Base-by-base conservation (phyloP, 2,329 filamentous ascomycete genomes). In the Cladosporium sp. region DNA sequence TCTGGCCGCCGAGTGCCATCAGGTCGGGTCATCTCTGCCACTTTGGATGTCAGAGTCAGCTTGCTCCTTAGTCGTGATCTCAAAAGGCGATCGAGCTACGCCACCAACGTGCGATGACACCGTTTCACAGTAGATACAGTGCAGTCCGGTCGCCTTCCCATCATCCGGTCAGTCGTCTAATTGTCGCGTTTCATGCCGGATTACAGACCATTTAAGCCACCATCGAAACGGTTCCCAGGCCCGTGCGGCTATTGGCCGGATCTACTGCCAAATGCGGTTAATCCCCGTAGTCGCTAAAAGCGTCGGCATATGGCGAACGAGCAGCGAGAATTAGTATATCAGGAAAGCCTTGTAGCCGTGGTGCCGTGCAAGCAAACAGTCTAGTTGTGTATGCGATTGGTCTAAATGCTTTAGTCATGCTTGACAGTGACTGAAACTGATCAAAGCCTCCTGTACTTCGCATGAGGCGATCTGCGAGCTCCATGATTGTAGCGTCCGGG, bases 391-490 rank as follows among this genome's bases (percentile, higher is more conserved):
- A 18, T 44, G 41, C 41, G 41, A 3, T 10, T 44, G 18, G 41
- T n/a, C 41, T 21, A n/a, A 44, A n/a, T n/a, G n/a, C 8, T 47
- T 47, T 47, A 47, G 41, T 12, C 8, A n/a, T 47, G 41, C 41
- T 47, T 24, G 41, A 47, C 41, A 24, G n/a, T 47, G 10, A 47
- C 41, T 21, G n/a, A 47, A 24, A n/a, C n/a, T 21, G 41, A 47
- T 47, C 41, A 47, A 12, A 47, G 10, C 41, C 21, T 47, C n/a
- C 41, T 12, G 11, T 4, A 21, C 0, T 12, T 21, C 10, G 41
- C 41, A 10, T 4, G n/a, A 55, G 30, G 52, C 52, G 52, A 55
- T 55, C 52, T 55, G 52, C 52, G 52, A 47, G 41, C 3, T 47
- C 52, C 52, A 34, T 18, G 4, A 21, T 54, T 41, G 21, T 41